Evolutionary conservation across 257 asterid genomes (phyloP), one percentile per base, ranked within the genome.

Genomic region (Nicotiana sylvestris): DNA sequence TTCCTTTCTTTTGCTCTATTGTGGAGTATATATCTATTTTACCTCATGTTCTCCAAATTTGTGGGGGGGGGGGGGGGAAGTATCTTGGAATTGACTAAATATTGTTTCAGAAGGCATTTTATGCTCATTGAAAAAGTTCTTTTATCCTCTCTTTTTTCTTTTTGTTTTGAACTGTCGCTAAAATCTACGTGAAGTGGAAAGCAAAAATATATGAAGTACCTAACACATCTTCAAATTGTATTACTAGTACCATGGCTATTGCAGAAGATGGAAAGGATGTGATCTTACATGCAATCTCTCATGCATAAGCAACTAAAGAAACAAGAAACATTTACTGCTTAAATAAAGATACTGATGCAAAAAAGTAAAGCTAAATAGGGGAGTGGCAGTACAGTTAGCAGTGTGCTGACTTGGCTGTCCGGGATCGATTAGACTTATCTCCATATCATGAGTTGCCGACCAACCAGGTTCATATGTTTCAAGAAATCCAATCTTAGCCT

Each of bases 401-500:
- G 72, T 60, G 78, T 66, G 89, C 66, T 81, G 87, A 86, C 85
- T 85, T 67, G 72, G 83, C 83, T 81, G 85, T 66, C 90, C 90
- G 49, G 76, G 82, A 78, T 89, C 89, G 76, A 84, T 78, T 62
- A 82, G 83, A 84, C 86, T 92, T 86, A 90, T 92, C 87, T 96
- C 98, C 84, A 93, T 84, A 83, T 90, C 98, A 85, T 96, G 92
- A 16, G 90, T 91, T 85, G 94, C 94, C 4, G 98, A 93, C 98
- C 99, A 96, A 76, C 99, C 98, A 61, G 98, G 97, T 86, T 96
- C 98, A 67, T 96, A 96, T 67, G 99, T 94, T 85, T 96, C 98
- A 53, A 94, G 98, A 85, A 96, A 96, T 56, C 98, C 96, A 84
- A 94, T 92, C 93, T 96, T 96, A 43, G 99, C 98, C 91, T 96